phyloP scores from a whole-genome alignment of 768 basidiomycete genomes.

The Tulasnella sp. region DNA sequence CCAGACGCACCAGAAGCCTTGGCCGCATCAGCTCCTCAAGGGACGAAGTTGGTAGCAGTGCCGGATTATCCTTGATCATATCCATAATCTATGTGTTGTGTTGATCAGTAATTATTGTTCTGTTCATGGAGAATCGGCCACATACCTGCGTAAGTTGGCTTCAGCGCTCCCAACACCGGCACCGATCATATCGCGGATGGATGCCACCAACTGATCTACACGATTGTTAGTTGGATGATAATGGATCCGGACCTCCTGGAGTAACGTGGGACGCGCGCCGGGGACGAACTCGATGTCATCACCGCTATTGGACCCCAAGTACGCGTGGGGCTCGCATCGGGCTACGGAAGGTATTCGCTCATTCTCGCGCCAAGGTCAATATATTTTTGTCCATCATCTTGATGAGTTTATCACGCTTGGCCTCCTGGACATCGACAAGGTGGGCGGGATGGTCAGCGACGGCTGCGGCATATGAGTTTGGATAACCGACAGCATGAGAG shows the following conservation, averaged over 20 bases:
- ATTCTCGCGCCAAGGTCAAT: constrained; percentile 36
- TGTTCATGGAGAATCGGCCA: background rate
- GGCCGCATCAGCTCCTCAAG: background rate
- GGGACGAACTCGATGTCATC: constrained; percentile 48
- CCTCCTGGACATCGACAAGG: constrained; percentile 27
- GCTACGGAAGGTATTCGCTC: constrained; percentile 75
- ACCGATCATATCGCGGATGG: constrained; percentile 56
- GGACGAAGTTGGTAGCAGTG: background rate
- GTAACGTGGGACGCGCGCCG: constrained; percentile 52
- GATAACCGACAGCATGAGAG: constrained; percentile 33
- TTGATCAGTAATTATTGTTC: background rate
- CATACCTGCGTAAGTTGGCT: constrained; percentile 42
- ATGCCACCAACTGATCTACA: constrained; percentile 46
- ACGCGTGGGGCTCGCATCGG: constrained; percentile 88
- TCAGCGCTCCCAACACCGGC: constrained; percentile 63
- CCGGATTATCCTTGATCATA: background rate
- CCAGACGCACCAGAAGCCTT: background rate
- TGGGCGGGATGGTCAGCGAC: background rate
- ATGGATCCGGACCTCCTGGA: constrained; percentile 37
- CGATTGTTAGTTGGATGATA: constrained; percentile 40
- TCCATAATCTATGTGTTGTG: background rate
- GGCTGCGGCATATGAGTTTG: background rate
- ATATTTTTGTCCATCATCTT: constrained; percentile 64
- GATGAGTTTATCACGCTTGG: constrained; percentile 66
- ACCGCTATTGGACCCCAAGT: constrained; percentile 67